Conservation (phyloP, 345 rosid species). For the Euphorbia pulcherrima region DNA sequence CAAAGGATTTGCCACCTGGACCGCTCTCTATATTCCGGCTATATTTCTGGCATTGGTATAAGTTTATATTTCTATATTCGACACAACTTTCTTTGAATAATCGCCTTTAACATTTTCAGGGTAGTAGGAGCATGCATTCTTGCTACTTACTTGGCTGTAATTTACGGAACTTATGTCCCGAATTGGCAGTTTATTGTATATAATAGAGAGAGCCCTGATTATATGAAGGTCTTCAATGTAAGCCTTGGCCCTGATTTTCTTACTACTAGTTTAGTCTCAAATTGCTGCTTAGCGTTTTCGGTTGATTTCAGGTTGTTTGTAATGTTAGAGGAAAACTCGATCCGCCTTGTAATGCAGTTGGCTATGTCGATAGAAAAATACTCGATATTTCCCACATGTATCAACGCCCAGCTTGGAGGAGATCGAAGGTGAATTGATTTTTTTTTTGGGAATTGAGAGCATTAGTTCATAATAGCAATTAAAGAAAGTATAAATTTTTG, state of each 20-base stretch:
- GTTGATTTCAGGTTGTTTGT: conserved; percentile 55
- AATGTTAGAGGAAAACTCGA: conserved; percentile 68
- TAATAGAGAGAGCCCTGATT: conserved; percentile 43
- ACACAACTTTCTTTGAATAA: not conserved
- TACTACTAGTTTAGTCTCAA: not conserved
- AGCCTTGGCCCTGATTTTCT: conserved; percentile 18
- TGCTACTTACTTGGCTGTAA: conserved; percentile 44
- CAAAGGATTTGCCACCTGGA: conserved; percentile 31
- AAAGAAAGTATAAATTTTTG: conserved; percentile 18
- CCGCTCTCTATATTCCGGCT: conserved; percentile 48
- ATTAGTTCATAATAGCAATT: no score
- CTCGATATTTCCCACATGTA: conserved; percentile 76
- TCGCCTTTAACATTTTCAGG: conserved; percentile 42
- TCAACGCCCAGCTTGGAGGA: conserved; percentile 83
- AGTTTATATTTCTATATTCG: conserved; percentile 6
- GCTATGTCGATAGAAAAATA: conserved; percentile 64
- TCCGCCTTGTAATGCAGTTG: conserved; percentile 89
- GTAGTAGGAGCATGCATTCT: conserved; percentile 53
- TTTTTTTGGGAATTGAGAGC: conserved; percentile 8
- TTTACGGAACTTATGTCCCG: conserved; percentile 67
- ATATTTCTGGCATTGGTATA: conserved; percentile 74
- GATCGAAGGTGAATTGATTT: conserved; percentile 54
- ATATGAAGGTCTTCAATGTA: conserved; percentile 58
- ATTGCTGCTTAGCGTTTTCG: not conserved
- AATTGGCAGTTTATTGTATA: conserved; percentile 66